Conservation (phyloP, 257 asterid genomes). For the Solanum lycopersicoides region DNA sequence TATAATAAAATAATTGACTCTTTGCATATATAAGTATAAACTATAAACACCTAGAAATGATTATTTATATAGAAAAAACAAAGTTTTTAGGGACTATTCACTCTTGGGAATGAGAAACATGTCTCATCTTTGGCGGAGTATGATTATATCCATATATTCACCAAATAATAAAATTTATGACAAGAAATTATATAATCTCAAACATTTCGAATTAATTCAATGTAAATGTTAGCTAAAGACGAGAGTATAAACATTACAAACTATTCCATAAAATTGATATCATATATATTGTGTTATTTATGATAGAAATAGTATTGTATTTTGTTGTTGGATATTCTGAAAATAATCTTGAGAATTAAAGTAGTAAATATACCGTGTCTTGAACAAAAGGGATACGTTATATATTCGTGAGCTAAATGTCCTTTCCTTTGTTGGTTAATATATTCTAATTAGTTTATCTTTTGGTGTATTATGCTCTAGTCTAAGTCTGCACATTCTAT, state of each 20-base stretch:
- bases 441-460: background rate
- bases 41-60: too few species aligned
- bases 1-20: background rate
- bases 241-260: background rate
- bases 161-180: too few species aligned
- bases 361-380: rapidly evolving
- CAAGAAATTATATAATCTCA: too few species aligned
- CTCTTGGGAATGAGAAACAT: background rate
- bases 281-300: too few species aligned
- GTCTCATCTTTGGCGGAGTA: too few species aligned
- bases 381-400: background rate
- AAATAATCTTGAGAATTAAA: background rate
- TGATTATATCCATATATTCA: background rate
- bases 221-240: too few species aligned
- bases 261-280: too few species aligned
- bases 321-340: background rate
- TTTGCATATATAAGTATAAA: too few species aligned
- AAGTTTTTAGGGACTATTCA: background rate
- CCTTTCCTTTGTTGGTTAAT: background rate
- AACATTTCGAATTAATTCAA: too few species aligned
- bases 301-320: background rate
- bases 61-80: too few species aligned
- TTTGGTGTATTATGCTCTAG: background rate
- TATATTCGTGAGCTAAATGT: background rate
- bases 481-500: background rate